phyloP scores from a whole-genome alignment of 164 flowering plant genomes.

The Magnolia sinica region DNA sequence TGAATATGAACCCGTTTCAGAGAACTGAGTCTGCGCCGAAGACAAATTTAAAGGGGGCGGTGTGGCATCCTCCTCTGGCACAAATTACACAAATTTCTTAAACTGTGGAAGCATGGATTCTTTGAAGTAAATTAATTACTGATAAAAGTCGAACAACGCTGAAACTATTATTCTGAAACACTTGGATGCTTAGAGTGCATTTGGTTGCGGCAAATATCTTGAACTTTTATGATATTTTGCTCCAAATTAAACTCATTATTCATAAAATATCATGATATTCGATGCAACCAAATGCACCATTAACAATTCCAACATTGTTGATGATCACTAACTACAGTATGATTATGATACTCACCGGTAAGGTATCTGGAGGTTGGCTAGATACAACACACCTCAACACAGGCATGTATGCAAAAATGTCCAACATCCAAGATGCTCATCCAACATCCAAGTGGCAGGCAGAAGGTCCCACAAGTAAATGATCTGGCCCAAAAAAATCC shows the following conservation, averaged over 20 bases:
- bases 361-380: too few relatives aligned
- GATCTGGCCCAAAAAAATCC: neutral
- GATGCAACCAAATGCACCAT: neutral
- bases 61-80: slow-evolving; percentile 56
- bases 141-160: neutral
- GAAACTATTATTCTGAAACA: neutral
- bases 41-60: slow-evolving; percentile 41
- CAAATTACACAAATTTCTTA: slow-evolving; percentile 4
- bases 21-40: slow-evolving; percentile 39
- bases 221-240: too few relatives aligned
- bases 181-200: neutral
- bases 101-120: neutral
- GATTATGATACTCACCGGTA: neutral
- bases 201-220: too few relatives aligned
- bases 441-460: neutral
- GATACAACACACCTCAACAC: neutral
- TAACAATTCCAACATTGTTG: neutral
- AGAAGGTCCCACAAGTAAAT: neutral
- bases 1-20: slow-evolving; percentile 42
- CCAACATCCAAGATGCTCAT: neutral
- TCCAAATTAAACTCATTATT: too few relatives aligned
- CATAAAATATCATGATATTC: too few relatives aligned
- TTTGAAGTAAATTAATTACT: neutral
- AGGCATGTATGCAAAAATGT: neutral
- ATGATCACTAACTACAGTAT: neutral